These are phyloP conservation scores for Cyanidioschyzon merolae DNA, from an alignment of 23 red algal genomes.

Conservation along the genomic window DNA sequence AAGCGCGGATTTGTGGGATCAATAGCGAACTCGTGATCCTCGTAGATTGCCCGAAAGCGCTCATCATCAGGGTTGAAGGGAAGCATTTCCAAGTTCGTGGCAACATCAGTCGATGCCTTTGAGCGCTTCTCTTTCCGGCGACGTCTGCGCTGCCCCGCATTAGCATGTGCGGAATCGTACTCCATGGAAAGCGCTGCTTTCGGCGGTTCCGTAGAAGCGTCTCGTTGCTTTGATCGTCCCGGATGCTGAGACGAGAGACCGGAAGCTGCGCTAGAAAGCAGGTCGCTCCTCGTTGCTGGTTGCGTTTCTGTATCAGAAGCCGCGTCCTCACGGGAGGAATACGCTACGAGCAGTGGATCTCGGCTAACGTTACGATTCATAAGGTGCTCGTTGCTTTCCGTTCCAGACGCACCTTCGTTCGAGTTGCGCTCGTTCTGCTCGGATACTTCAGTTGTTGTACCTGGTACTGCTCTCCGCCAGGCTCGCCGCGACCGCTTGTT, in stretches of 20 bases:
- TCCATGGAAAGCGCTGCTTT: background rate
- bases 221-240: background rate
- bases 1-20: slow-evolving; percentile 89
- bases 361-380: background rate
- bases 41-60: slow-evolving; percentile 68
- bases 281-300: too few relatives aligned
- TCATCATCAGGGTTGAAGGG: slow-evolving; percentile 39
- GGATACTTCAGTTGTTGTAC: background rate
- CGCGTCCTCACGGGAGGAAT: background rate
- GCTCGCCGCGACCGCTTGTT: slow-evolving; percentile 26
- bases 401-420: background rate
- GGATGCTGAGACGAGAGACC: background rate
- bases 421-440: background rate
- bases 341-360: slow-evolving; percentile 58
- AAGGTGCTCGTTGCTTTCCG: background rate
- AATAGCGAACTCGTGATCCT: slow-evolving; percentile 67
- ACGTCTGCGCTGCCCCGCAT: slow-evolving; percentile 4
- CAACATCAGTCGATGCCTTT: background rate
- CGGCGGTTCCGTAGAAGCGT: slow-evolving; percentile 12
- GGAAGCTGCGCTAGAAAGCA: background rate
- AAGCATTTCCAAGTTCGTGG: background rate
- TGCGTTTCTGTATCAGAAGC: too few relatives aligned
- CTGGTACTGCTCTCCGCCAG: slow-evolving; percentile 4
- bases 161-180: background rate
- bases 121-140: background rate